These are phyloP conservation scores for Elymus sibiricus DNA, from an alignment of 176 grass and related monocot species.

Conservation along the genomic window DNA sequence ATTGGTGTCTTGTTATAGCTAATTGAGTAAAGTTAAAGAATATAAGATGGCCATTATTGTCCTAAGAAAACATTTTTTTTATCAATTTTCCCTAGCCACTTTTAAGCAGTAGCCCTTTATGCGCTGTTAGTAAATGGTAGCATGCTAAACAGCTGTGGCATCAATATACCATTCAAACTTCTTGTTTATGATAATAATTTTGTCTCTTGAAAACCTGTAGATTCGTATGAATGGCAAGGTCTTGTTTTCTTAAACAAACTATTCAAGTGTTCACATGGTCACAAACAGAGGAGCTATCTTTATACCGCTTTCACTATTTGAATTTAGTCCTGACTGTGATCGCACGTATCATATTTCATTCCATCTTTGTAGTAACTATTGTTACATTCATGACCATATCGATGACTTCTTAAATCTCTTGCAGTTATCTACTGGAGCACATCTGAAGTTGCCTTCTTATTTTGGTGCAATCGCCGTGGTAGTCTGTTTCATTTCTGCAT, in stretches of 20 bases:
- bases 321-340: neutral
- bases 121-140: neutral
- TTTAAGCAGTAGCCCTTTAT: neutral
- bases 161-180: neutral
- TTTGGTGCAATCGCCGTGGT: conserved; percentile 52
- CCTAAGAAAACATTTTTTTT: conserved; percentile 1
- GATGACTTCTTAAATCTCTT: neutral
- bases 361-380: neutral
- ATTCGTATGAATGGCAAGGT: neutral
- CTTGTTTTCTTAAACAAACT: neutral
- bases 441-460: conserved; percentile 63
- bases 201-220: neutral
- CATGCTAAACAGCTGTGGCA: neutral
- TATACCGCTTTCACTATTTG: neutral
- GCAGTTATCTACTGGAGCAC: conserved; percentile 56
- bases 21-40: neutral
- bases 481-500: conserved; percentile 50
- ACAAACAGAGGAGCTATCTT: conserved; percentile 2
- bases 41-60: neutral
- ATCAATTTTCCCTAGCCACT: neutral
- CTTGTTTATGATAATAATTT: neutral
- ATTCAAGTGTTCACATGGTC: neutral
- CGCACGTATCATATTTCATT: neutral
- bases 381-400: conserved; percentile 4
- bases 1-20: neutral